phyloP scores from a whole-genome alignment of 805 yeast species.

The Brettanomyces nanus region DNA sequence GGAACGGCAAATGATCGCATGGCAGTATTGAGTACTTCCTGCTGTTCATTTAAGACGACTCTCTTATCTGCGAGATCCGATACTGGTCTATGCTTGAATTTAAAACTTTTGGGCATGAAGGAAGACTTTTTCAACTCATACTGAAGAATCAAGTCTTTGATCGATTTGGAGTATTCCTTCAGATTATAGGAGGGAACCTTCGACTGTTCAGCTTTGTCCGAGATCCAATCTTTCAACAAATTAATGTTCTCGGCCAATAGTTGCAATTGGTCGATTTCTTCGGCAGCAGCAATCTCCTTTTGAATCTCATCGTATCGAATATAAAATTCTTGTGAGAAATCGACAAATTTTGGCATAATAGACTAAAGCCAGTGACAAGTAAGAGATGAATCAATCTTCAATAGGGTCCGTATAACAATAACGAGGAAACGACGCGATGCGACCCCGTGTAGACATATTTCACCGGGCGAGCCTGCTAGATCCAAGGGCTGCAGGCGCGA shows the following conservation, averaged over 20 bases:
- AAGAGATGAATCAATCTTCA: too few relatives aligned
- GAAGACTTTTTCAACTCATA: slow-evolving; percentile 15
- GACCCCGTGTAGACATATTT: too few relatives aligned
- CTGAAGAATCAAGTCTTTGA: slow-evolving; percentile 13
- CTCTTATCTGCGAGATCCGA: slow-evolving; percentile 1
- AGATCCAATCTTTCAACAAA: slow-evolving; percentile 13
- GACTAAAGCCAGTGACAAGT: too few relatives aligned
- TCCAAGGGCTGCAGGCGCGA: too few relatives aligned
- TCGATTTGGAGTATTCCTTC: slow-evolving; percentile 12
- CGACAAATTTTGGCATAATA: background rate
- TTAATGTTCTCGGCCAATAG: slow-evolving; percentile 7
- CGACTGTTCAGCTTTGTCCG: slow-evolving; percentile 6
- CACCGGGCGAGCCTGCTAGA: too few relatives aligned
- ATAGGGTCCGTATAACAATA: too few relatives aligned
- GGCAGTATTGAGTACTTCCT: background rate
- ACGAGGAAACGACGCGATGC: too few relatives aligned
- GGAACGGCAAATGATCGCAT: background rate
- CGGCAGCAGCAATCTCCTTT: background rate
- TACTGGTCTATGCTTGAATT: slow-evolving; percentile 13
- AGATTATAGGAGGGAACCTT: slow-evolving; percentile 20
- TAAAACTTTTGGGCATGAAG: slow-evolving; percentile 13
- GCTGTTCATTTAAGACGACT: background rate
- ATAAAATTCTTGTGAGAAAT: background rate
- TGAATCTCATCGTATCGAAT: background rate
- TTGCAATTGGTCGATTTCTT: slow-evolving; percentile 1